Conservation (phyloP, 352 stramenopile genomes). For the Globisporangium carolinianum region DNA sequence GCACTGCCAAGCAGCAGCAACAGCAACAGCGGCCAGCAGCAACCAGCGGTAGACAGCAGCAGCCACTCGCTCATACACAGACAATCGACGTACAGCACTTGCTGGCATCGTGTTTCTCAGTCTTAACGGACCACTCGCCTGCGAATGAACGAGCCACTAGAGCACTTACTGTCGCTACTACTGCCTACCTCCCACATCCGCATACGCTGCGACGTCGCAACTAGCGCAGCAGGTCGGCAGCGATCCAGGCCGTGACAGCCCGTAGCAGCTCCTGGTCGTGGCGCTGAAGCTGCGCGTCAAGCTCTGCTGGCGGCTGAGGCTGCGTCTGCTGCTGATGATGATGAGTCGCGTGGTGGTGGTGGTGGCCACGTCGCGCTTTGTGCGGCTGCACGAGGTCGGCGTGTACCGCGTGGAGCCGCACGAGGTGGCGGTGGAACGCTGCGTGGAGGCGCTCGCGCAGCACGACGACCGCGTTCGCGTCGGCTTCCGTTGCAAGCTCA, state of each 20-base stretch:
- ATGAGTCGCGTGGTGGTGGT: background rate
- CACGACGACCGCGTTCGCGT: conserved; percentile 37
- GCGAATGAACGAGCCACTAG: too few species aligned
- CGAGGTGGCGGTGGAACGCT: conserved; percentile 59
- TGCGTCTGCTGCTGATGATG: conserved; percentile 1
- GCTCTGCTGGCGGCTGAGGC: background rate
- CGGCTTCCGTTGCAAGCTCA: conserved; percentile 30
- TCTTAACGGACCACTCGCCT: too few species aligned
- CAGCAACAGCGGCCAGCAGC: background rate
- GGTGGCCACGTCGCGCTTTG: conserved; percentile 1
- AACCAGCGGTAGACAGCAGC: background rate
- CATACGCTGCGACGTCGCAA: background rate
- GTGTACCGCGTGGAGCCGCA: conserved; percentile 37
- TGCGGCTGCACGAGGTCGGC: conserved; percentile 15
- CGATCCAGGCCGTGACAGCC: conserved; percentile 42
- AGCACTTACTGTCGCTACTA: too few species aligned
- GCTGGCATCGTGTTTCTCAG: too few species aligned
- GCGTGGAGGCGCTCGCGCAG: conserved; percentile 53
- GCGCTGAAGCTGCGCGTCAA: conserved; percentile 16
- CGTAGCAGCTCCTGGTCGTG: conserved; percentile 53
- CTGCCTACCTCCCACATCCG: too few species aligned
- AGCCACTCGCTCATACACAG: background rate
- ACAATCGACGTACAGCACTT: background rate
- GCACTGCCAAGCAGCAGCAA: conserved; percentile 34
- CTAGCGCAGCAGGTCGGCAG: conserved; percentile 28